Percentiles rank a stretch among this genome's conserved stretches.
phyloP scores from a whole-genome alignment of 352 stramenopile species.

The Phytophthora colocasiae region DNA sequence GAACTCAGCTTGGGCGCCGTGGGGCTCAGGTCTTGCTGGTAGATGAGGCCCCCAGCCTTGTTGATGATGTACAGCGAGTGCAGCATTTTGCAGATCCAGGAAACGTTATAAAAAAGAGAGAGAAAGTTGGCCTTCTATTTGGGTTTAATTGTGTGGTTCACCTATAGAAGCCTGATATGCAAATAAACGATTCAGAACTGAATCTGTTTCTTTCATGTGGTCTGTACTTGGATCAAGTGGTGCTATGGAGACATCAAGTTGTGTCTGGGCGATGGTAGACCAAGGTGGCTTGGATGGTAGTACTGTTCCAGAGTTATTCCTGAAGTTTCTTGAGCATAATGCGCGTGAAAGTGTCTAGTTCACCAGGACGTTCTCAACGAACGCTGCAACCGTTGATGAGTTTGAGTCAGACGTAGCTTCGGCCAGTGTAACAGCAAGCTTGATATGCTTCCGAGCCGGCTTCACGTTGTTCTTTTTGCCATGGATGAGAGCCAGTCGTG shows the following conservation, averaged over 20 bases:
- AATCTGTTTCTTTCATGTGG: too few relatives aligned
- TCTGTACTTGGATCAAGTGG: too few relatives aligned
- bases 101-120: too few relatives aligned
- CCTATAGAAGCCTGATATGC: too few relatives aligned
- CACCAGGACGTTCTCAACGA: conserved; percentile 67
- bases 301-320: too few relatives aligned
- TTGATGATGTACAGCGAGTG: conserved; percentile 96
- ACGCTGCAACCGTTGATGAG: conserved; percentile 54
- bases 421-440: conserved; percentile 44
- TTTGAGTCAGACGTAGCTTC: conserved; percentile 35
- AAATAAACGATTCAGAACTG: too few relatives aligned
- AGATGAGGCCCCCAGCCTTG: conserved; percentile 93
- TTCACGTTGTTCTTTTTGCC: conserved; percentile 71
- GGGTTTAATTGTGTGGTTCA: too few relatives aligned
- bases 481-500: conserved; percentile 68
- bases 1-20: conserved; percentile 86
- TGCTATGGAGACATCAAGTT: too few relatives aligned
- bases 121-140: too few relatives aligned
- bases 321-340: too few relatives aligned
- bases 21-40: conserved; percentile 91
- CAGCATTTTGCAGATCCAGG: conserved; percentile 59
- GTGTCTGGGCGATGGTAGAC: too few relatives aligned
- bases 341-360: conserved; percentile 35
- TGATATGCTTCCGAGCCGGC: conserved; percentile 72
- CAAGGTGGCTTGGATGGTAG: too few relatives aligned